phyloP scores from a whole-genome alignment of 2,329 filamentous ascomycete species.

The Fusarium sp. region DNA sequence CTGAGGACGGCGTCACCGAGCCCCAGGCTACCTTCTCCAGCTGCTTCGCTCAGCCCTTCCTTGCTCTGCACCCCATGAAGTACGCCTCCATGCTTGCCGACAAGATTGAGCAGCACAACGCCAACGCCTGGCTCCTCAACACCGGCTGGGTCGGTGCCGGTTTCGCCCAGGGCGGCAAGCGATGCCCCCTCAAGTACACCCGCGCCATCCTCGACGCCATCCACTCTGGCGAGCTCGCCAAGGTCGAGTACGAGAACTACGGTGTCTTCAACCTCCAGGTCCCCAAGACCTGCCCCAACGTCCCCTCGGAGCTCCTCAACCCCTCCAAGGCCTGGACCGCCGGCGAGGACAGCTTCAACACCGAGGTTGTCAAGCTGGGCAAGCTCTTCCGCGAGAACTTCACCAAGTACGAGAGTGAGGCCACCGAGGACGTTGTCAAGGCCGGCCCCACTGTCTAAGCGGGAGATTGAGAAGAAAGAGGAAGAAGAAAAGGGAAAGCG shows the following conservation, averaged over 20 bases:
- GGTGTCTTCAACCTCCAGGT: conserved; percentile 96
- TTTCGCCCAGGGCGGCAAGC: conserved; percentile 91
- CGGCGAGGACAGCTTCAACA: conserved; percentile 82
- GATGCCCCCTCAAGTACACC: conserved; percentile 98
- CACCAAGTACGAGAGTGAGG: conserved; percentile 90
- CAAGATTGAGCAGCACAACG: conserved; percentile 95
- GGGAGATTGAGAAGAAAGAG: background rate
- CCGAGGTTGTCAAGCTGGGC: conserved; percentile 91
- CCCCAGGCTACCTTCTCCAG: conserved; percentile 99
- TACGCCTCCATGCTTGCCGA: conserved; percentile 99
- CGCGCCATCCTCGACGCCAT: conserved; percentile 98
- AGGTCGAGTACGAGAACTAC: conserved; percentile 94
- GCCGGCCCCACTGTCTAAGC: conserved; percentile 64
- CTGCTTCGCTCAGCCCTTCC: conserved; percentile 99
- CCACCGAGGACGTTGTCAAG: conserved; percentile 81
- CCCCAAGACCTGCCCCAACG: conserved; percentile 90
- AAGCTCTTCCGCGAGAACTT: conserved; percentile 96
- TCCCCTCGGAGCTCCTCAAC: conserved; percentile 94
- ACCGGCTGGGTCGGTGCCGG: conserved; percentile 97
- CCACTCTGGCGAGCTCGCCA: conserved; percentile 94
- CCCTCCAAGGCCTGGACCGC: conserved; percentile 92
- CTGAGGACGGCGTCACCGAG: conserved; percentile 95
- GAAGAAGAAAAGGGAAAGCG: conserved; percentile 33
- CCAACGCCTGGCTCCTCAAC: conserved; percentile 98
- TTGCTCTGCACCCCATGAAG: conserved; percentile 98